phyloP scores from a whole-genome alignment of 2,329 filamentous ascomycete species.

The Aspergillus intermedius region DNA sequence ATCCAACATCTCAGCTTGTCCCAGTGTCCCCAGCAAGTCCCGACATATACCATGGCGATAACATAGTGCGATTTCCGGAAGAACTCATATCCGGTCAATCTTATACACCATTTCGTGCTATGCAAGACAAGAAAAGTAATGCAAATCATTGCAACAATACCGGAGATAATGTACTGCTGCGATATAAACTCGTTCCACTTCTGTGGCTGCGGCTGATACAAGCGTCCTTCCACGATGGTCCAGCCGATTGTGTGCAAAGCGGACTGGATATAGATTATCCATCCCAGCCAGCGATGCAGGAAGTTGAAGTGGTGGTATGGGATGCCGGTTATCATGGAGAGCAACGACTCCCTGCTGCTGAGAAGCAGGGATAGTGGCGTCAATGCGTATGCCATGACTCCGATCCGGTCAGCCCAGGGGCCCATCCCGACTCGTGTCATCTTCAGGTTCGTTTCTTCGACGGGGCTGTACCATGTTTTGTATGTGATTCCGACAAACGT shows the following conservation, averaged over 20 bases:
- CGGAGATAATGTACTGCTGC: constrained; percentile 67
- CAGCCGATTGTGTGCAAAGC: constrained; percentile 65
- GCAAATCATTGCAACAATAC: constrained; percentile 61
- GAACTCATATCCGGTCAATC: constrained; percentile 66
- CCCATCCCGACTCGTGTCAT: constrained; percentile 62
- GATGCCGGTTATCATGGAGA: constrained; percentile 64
- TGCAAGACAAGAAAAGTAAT: constrained; percentile 56
- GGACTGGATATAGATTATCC: constrained; percentile 64
- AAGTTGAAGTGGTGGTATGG: constrained; percentile 75
- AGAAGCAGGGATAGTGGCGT: constrained; percentile 65
- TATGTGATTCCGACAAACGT: constrained; percentile 64
- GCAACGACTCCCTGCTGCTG: constrained; percentile 61
- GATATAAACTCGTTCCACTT: constrained; percentile 52
- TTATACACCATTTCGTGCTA: constrained; percentile 55
- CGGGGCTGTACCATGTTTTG: constrained; percentile 62
- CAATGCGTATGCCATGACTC: constrained; percentile 65
- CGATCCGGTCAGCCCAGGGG: constrained; percentile 62
- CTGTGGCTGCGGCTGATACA: constrained; percentile 66
- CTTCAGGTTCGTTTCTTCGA: constrained; percentile 50
- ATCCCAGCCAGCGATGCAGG: constrained; percentile 68
- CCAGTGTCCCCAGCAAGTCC: constrained; percentile 72
- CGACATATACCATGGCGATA: constrained; percentile 66
- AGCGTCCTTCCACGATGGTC: constrained; percentile 57
- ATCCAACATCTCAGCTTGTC: constrained; percentile 60
- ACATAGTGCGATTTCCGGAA: constrained; percentile 70